These are phyloP conservation scores for Lipomyces spencermartinsiae DNA, from an alignment of 805 yeast species.

Conservation along the genomic window DNA sequence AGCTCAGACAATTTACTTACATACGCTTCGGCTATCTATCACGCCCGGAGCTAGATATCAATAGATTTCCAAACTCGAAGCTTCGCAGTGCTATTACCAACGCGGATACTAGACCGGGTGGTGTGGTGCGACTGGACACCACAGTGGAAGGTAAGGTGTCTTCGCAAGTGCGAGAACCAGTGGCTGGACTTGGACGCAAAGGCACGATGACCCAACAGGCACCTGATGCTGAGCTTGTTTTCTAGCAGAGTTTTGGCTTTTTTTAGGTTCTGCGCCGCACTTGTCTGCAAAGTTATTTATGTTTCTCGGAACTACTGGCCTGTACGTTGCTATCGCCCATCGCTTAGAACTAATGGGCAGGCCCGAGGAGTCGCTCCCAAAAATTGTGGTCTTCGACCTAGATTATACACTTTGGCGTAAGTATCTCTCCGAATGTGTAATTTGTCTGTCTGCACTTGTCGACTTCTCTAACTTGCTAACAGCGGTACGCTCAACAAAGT, in stretches of 20 bases:
- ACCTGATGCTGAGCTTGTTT: neutral
- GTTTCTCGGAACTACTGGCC: too few relatives aligned
- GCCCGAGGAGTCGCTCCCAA: conserved; percentile 45
- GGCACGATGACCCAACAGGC: neutral
- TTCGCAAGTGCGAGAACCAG: neutral
- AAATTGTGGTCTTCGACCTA: conserved; percentile 72
- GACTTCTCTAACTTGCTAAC: conserved; percentile 11
- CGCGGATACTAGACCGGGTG: neutral
- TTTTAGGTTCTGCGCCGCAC: conserved; percentile 1
- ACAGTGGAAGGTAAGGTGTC: neutral
- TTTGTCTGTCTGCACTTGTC: neutral
- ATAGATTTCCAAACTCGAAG: neutral
- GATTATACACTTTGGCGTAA: conserved; percentile 81
- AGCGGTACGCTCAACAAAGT: conserved; percentile 23
- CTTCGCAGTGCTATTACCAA: neutral
- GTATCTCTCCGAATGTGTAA: conserved; percentile 36
- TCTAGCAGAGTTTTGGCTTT: neutral
- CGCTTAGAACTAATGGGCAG: neutral
- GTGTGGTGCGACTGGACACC: neutral
- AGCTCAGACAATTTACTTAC: neutral
- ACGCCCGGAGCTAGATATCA: too few relatives aligned
- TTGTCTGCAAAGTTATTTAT: too few relatives aligned
- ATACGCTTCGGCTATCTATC: too few relatives aligned
- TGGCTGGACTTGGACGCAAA: neutral
- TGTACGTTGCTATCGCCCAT: neutral